Percentiles rank a stretch among this genome's conserved stretches.
These are phyloP conservation scores for Sparassis latifolia DNA, from an alignment of 1,284 basidiomycete genomes.

Conservation along the genomic window DNA sequence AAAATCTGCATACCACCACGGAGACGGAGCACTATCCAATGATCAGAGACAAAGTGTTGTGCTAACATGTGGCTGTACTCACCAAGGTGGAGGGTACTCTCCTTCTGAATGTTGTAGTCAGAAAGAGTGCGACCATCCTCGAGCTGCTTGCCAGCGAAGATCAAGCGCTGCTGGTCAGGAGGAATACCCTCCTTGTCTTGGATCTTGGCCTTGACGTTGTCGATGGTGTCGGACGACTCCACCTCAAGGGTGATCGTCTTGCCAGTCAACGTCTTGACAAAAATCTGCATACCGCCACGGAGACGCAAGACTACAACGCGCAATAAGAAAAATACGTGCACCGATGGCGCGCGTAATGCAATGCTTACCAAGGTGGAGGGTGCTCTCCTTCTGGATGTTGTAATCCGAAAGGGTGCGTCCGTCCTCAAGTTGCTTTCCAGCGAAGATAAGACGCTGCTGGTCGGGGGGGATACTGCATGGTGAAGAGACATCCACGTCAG, in stretches of 20 bases:
- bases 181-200: constrained; percentile 15
- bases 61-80: neutral
- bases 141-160: constrained; percentile 14
- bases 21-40: constrained; percentile 39
- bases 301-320: constrained; percentile 6
- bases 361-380: constrained; percentile 19
- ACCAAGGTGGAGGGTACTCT: constrained; percentile 72
- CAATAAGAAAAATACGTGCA: neutral
- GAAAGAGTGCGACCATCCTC: constrained; percentile 44
- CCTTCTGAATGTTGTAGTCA: constrained; percentile 73
- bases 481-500: neutral
- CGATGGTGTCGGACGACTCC: constrained; percentile 13
- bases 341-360: neutral
- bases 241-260: constrained; percentile 14
- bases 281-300: constrained; percentile 11
- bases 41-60: neutral
- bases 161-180: constrained; percentile 12
- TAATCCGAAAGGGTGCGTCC: too few species aligned
- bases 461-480: neutral
- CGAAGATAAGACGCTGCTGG: too few species aligned
- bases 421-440: too few species aligned
- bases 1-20: constrained; percentile 82
- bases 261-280: constrained; percentile 13
- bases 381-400: neutral
- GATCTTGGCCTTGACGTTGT: constrained; percentile 15